Conservation (phyloP, 441 rosid species). For the Populus hybrid region DNA sequence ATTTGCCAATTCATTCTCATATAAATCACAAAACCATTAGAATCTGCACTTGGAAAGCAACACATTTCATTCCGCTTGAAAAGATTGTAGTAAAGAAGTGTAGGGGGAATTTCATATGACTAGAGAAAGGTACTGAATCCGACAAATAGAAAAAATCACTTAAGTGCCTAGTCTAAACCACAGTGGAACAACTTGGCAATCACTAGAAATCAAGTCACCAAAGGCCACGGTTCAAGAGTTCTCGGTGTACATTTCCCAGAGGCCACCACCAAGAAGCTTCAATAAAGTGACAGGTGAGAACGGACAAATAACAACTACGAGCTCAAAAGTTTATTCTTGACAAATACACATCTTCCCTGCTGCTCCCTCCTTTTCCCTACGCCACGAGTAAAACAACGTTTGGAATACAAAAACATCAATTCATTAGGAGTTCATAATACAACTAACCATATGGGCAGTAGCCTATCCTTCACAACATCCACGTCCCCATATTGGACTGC, state of each 20-base stretch:
- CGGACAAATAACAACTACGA: not conserved
- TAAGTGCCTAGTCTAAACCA: not conserved
- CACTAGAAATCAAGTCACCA: not conserved
- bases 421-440: not conserved
- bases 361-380: not conserved
- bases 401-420: not conserved
- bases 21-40: not conserved
- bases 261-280: conserved; percentile 1
- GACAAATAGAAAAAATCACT: not conserved
- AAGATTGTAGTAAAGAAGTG: not conserved
- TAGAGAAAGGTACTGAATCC: not conserved
- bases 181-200: not conserved
- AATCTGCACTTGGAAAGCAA: not conserved
- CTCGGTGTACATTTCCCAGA: not conserved
- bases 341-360: not conserved
- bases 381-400: not conserved
- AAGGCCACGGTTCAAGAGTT: not conserved
- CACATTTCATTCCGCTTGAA: not conserved
- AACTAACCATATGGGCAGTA: not conserved
- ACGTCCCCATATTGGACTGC: not conserved
- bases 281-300: not conserved
- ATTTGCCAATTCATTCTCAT: not conserved
- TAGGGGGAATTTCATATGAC: not conserved
- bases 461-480: not conserved
- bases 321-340: not conserved